These are phyloP conservation scores for Auriculariales sp. DNA, from an alignment of 768 basidiomycete genomes.

Conservation along the genomic window DNA sequence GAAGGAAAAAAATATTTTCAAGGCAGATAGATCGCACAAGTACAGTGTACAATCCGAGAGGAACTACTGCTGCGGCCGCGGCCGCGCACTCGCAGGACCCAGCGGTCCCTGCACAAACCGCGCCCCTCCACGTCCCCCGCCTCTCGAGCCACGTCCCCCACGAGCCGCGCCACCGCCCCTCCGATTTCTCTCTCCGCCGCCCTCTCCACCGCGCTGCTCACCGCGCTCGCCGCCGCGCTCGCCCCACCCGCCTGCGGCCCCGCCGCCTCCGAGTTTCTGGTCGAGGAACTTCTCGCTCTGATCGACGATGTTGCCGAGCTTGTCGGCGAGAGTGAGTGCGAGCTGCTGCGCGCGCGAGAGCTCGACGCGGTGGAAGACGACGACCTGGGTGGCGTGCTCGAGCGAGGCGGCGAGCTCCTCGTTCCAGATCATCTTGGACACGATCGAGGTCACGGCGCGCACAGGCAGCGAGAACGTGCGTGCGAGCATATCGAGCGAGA, in stretches of 20 bases:
- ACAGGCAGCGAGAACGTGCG: constrained; percentile 75
- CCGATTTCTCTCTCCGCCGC: constrained; percentile 4
- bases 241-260: constrained; percentile 34
- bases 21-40: too few species aligned
- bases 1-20: too few species aligned
- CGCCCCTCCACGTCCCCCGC: background rate
- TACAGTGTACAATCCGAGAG: too few species aligned
- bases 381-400: constrained; percentile 78
- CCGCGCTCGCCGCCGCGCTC: constrained; percentile 28
- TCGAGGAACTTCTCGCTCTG: constrained; percentile 87
- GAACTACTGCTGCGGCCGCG: too few species aligned
- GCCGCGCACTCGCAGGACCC: too few species aligned
- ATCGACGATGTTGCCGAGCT: constrained; percentile 72
- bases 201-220: constrained; percentile 5
- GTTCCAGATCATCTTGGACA: constrained; percentile 98
- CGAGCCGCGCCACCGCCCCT: constrained; percentile 4
- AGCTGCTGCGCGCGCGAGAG: constrained; percentile 78
- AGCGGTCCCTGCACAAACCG: background rate
- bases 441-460: constrained; percentile 73
- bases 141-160: constrained; percentile 2
- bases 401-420: constrained; percentile 89
- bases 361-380: constrained; percentile 89
- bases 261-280: constrained; percentile 52
- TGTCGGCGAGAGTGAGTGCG: constrained; percentile 80
- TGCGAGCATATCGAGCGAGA: constrained; percentile 78